Percentiles rank a stretch among this genome's conserved stretches.
phyloP scores from a whole-genome alignment of 129 eudicot genomes.

The Flaveria trinervia region DNA sequence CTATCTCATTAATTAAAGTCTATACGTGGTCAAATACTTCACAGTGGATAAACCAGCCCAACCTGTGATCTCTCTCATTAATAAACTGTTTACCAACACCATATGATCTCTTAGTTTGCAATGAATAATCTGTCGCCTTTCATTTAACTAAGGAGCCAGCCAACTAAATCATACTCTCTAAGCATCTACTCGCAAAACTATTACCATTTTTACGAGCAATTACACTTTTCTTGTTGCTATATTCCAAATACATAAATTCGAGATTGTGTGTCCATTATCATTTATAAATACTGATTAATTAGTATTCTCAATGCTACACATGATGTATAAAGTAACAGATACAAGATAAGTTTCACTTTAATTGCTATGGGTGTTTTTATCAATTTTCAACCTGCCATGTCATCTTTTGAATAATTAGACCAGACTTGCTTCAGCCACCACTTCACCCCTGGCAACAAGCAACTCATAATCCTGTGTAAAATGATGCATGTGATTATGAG shows the following conservation, averaged over 20 bases:
- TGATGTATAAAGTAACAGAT: slow-evolving; percentile 28
- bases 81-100: no score
- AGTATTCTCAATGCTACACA: neutral
- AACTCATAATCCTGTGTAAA: slow-evolving; percentile 67
- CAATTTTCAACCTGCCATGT: slow-evolving; percentile 25
- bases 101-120: no score
- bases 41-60: no score
- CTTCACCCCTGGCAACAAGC: slow-evolving; percentile 49
- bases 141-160: no score
- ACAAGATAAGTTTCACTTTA: slow-evolving; percentile 14
- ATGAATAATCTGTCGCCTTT: no score
- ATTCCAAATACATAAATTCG: no score
- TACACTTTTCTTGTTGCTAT: slow-evolving; percentile 5
- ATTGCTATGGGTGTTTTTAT: neutral
- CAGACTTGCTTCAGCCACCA: slow-evolving; percentile 57
- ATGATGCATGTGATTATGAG: slow-evolving; percentile 13
- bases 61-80: no score
- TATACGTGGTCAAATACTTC: no score
- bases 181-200: neutral
- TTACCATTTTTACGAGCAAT: slow-evolving; percentile 19
- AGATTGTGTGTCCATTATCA: slow-evolving; percentile 4
- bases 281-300: slow-evolving; percentile 21
- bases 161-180: neutral
- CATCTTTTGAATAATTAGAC: slow-evolving; percentile 40
- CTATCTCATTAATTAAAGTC: no score